Conservation (phyloP, 2,329 filamentous ascomycete genomes). For the Penicillium sp. region DNA sequence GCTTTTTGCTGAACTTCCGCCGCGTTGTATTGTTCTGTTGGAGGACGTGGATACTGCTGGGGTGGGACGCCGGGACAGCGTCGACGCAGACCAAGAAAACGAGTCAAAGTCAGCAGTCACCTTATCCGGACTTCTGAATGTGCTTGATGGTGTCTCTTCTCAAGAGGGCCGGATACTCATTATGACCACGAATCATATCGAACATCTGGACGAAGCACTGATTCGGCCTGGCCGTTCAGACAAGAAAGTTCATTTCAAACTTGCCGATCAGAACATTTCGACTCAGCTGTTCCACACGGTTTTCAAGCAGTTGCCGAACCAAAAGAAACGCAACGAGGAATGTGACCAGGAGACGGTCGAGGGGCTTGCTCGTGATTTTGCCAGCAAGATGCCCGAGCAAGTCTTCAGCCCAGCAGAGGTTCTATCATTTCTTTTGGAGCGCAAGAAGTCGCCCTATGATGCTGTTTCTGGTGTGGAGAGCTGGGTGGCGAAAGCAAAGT, state of each 20-base stretch:
- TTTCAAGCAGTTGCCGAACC: conserved; percentile 22
- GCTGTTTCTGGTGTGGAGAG: conserved; percentile 52
- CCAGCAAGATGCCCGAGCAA: conserved; percentile 52
- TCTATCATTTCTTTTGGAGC: conserved; percentile 58
- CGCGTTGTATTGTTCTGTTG: conserved; percentile 74
- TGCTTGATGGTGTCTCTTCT: conserved; percentile 72
- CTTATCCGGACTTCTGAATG: conserved; percentile 71
- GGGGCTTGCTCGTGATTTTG: conserved; percentile 54
- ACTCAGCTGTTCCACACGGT: conserved; percentile 35
- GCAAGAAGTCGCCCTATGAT: conserved; percentile 55
- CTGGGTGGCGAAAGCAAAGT: conserved; percentile 49
- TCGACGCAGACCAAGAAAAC: conserved; percentile 19
- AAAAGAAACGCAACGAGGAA: conserved; percentile 18
- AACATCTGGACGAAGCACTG: conserved; percentile 68
- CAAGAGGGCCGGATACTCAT: conserved; percentile 76
- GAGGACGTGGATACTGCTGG: conserved; percentile 82
- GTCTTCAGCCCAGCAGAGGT: conserved; percentile 60
- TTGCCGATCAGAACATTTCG: conserved; percentile 35
- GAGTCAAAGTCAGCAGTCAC: conserved; percentile 52
- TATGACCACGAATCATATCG: conserved; percentile 74
- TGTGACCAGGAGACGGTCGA: conserved; percentile 40
- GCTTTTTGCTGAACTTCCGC: conserved; percentile 76
- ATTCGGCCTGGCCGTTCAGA: conserved; percentile 77
- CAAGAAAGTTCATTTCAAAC: conserved; percentile 66
- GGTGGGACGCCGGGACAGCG: conserved; percentile 16